Evolutionary conservation across 257 asterid species (phyloP).

Genomic region (Lantana camara): DNA sequence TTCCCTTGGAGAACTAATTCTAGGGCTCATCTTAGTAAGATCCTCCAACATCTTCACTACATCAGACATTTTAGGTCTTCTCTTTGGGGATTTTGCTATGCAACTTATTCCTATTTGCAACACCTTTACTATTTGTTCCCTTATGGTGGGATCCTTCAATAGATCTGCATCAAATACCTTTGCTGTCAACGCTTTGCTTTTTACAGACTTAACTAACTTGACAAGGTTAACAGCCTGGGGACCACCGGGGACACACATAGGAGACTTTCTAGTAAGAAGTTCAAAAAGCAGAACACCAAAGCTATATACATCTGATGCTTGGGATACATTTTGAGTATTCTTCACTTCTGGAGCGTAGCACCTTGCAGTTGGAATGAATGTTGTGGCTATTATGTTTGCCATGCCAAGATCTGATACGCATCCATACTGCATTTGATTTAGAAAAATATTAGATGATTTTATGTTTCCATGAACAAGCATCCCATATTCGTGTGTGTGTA

Average conservation of each 20-base stretch:
- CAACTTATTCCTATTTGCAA: conserved; percentile 19
- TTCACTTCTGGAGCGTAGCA: conserved; percentile 26
- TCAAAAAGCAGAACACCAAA: conserved; percentile 23
- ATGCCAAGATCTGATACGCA: conserved; percentile 23
- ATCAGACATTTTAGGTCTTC: conserved; percentile 23
- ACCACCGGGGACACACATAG: conserved; percentile 8
- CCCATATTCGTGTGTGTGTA: conserved; percentile 12
- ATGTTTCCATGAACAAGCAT: conserved; percentile 24
- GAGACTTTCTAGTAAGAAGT: conserved; percentile 16
- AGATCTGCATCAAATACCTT: conserved; percentile 20
- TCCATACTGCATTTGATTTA: conserved; percentile 2
- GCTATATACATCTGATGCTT: conserved; percentile 24
- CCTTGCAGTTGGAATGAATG: neutral
- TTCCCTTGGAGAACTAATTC: neutral
- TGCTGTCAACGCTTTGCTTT: neutral
- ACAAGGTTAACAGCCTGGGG: conserved; percentile 10
- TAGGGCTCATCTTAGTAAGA: neutral
- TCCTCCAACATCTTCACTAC: conserved; percentile 9
- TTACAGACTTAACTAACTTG: conserved; percentile 20
- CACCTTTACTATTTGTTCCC: neutral
- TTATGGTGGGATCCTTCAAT: neutral
- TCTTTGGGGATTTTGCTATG: neutral
- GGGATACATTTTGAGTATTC: neutral
- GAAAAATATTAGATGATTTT: conserved; percentile 20
- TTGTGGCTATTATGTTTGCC: neutral